Conservation (phyloP, 306 rosid genomes). For the Benincasa hispida region DNA sequence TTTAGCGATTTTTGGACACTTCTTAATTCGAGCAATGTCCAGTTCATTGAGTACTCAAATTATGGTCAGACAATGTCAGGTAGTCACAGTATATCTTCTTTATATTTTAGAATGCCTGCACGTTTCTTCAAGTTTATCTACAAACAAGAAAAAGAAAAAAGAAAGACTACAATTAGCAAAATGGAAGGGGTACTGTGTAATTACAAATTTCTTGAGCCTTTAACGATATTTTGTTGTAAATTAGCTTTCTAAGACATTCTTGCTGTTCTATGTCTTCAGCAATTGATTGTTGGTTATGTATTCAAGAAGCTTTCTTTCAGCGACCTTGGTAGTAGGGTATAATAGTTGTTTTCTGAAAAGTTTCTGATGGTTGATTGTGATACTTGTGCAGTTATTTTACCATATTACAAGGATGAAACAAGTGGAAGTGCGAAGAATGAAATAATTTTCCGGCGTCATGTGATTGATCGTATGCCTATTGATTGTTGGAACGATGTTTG, state of each 20-base stretch:
- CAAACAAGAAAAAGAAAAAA: neutral
- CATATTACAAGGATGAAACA: slow-evolving; percentile 57
- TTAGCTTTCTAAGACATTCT: neutral
- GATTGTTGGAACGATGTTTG: slow-evolving; percentile 96
- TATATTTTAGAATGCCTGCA: neutral
- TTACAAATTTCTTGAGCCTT: neutral
- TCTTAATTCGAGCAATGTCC: slow-evolving; percentile 67
- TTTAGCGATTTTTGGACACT: slow-evolving; percentile 74
- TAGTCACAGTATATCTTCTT: slow-evolving; percentile 5
- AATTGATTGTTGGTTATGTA: neutral
- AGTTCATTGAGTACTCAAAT: slow-evolving; percentile 80
- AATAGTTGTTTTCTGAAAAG: too few species aligned
- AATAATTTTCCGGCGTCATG: slow-evolving; percentile 73
- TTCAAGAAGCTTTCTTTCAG: neutral
- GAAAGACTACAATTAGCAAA: neutral
- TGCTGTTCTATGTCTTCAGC: neutral
- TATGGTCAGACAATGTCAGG: slow-evolving; percentile 90
- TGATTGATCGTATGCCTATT: slow-evolving; percentile 79
- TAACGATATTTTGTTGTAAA: neutral
- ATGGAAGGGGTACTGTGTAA: too few species aligned
- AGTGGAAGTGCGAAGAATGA: slow-evolving; percentile 41
- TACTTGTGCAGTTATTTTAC: slow-evolving; percentile 65
- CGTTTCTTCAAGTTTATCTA: neutral
- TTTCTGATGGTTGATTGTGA: slow-evolving; percentile 4
- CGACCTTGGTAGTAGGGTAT: neutral